phyloP scores from a whole-genome alignment of 768 basidiomycete genomes.

The Neoboletus brunneissimus region DNA sequence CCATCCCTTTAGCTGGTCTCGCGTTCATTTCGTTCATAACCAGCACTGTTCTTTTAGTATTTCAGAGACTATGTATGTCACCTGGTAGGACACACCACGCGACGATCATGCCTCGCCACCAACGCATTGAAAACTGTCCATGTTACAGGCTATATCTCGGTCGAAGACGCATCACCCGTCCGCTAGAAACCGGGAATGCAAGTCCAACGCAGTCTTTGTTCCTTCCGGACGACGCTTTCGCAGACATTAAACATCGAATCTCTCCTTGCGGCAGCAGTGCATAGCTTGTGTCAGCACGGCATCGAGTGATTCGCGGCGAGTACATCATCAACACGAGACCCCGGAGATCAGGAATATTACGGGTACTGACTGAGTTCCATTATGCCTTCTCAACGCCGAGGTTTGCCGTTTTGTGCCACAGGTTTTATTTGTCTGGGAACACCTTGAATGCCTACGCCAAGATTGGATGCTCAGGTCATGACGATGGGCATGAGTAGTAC shows the following conservation, averaged over 20 bases:
- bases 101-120: too few species aligned
- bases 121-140: too few species aligned
- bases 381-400: slow-evolving; percentile 71
- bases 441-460: slow-evolving; percentile 89
- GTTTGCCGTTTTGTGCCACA: slow-evolving; percentile 92
- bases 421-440: slow-evolving; percentile 77
- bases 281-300: slow-evolving; percentile 69
- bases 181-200: too few species aligned
- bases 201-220: too few species aligned
- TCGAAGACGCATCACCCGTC: too few species aligned
- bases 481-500: too few species aligned
- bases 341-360: neutral
- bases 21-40: too few species aligned
- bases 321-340: slow-evolving; percentile 1
- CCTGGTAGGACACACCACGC: too few species aligned
- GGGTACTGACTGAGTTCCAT: slow-evolving; percentile 68
- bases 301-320: slow-evolving; percentile 37
- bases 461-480: slow-evolving; percentile 40
- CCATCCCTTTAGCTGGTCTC: too few species aligned
- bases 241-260: slow-evolving; percentile 90
- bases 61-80: too few species aligned
- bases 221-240: slow-evolving; percentile 69
- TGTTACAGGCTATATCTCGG: too few species aligned
- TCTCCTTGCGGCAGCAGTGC: slow-evolving; percentile 58
- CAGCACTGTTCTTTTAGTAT: too few species aligned